Evolutionary conservation across 1,139 yeast species (phyloP).

Genomic region (Debaryomyces robertsiae): DNA sequence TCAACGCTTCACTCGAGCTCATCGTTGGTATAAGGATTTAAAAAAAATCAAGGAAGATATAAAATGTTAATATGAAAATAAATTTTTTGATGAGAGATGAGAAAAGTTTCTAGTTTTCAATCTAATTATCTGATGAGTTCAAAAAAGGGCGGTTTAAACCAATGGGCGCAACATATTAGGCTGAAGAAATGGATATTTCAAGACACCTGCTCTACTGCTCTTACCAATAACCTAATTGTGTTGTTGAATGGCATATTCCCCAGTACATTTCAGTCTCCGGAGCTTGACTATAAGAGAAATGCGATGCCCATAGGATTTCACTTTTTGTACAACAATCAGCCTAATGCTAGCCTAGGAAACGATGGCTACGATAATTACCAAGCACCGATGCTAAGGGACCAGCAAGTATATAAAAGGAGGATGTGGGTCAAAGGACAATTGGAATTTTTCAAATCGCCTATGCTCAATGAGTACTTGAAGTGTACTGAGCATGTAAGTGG

Average conservation of each 20-base stretch:
- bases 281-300: constrained; percentile 6
- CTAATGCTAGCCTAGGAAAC: constrained; percentile 50
- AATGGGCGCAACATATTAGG: constrained; percentile 24
- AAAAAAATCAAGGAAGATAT: not conserved
- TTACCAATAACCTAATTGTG: constrained; percentile 19
- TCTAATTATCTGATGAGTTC: not conserved
- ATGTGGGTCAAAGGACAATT: constrained; percentile 83
- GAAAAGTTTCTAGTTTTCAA: constrained; percentile 2
- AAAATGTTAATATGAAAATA: constrained; percentile 5
- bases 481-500: constrained; percentile 50
- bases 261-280: constrained; percentile 10
- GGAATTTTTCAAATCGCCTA: constrained; percentile 35
- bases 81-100: constrained; percentile 13
- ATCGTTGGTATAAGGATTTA: constrained; percentile 7
- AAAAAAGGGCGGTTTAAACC: constrained; percentile 3
- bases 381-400: constrained; percentile 50
- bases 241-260: constrained; percentile 22
- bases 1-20: constrained; percentile 38
- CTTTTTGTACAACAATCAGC: constrained; percentile 59
- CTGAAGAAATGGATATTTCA: constrained; percentile 19
- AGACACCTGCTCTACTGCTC: constrained; percentile 25
- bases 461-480: constrained; percentile 31
- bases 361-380: constrained; percentile 89
- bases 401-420: constrained; percentile 51
- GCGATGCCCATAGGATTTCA: constrained; percentile 59